Evolutionary conservation across 176 grass and related monocot genomes (phyloP).

Genomic region (Otatea glauca): DNA sequence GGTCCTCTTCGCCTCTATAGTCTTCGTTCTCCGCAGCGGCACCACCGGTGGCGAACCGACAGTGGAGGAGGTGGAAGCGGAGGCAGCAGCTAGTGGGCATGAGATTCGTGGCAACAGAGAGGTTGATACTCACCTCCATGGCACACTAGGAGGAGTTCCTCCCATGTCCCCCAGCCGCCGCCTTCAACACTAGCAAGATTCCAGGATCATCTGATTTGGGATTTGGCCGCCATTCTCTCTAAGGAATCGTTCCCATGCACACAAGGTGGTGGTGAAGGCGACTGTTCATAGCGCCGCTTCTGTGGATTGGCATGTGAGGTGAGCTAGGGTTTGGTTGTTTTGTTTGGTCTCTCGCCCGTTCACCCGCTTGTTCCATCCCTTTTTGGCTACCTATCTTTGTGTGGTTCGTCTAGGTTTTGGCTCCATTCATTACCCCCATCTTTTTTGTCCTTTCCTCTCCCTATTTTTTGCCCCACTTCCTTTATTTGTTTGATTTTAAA

Average conservation of each 20-base stretch:
- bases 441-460: conserved; percentile 27
- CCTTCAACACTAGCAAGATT: conserved; percentile 36
- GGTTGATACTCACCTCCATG: conserved; percentile 57
- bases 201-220: no score
- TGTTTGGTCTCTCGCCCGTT: conserved; percentile 57
- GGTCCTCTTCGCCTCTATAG: conserved; percentile 18
- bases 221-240: conserved; percentile 50
- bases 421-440: conserved; percentile 8
- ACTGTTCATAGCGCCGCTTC: conserved; percentile 53
- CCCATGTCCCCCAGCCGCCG: conserved; percentile 73
- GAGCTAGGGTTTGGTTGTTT: conserved; percentile 51
- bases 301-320: conserved; percentile 31
- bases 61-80: conserved; percentile 58
- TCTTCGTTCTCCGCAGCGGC: neutral
- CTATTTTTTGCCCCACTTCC: neutral
- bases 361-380: conserved; percentile 26
- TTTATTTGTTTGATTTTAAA: conserved; percentile 41
- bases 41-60: conserved; percentile 56
- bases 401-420: conserved; percentile 64
- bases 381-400: conserved; percentile 22
- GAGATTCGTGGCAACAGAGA: conserved; percentile 37
- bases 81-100: conserved; percentile 60
- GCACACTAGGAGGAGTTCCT: conserved; percentile 84
- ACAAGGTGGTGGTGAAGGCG: neutral
- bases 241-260: conserved; percentile 26